Percentiles rank a stretch among this genome's conserved stretches.
Evolutionary conservation across 768 basidiomycete species (phyloP).

Genomic region (Russula dissimulans): DNA sequence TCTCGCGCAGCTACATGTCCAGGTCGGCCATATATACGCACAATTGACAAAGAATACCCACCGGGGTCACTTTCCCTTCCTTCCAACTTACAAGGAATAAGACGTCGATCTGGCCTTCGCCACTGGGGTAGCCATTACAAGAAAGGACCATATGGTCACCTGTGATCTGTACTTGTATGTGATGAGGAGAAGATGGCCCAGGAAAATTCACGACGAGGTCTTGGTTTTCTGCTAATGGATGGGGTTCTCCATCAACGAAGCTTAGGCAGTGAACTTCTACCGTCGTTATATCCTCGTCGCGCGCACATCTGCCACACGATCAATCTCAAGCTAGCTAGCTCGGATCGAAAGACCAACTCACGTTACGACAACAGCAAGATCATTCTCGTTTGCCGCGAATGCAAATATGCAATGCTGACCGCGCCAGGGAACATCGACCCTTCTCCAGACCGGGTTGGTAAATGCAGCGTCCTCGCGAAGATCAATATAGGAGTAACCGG

Average conservation of each 20-base stretch:
- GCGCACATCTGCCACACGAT: neutral
- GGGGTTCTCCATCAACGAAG: neutral
- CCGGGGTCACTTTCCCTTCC: neutral
- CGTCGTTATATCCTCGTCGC: neutral
- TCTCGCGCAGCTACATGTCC: neutral
- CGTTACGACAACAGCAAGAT: neutral
- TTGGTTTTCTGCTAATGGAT: neutral
- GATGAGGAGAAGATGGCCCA: neutral
- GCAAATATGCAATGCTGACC: neutral
- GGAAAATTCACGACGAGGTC: slow-evolving; percentile 2
- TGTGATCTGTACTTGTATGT: slow-evolving; percentile 1
- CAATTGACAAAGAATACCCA: neutral
- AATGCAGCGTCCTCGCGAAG: neutral
- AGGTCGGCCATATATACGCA: neutral
- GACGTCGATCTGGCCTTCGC: neutral
- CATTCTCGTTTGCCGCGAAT: slow-evolving; percentile 3
- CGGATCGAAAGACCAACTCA: neutral
- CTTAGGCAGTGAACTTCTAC: neutral
- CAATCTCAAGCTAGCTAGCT: neutral
- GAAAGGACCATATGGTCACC: neutral
- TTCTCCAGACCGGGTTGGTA: neutral
- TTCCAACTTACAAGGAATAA: slow-evolving; percentile 4
- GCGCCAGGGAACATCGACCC: neutral
- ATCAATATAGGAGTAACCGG: slow-evolving; percentile 5
- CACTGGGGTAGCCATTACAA: neutral